Evolutionary conservation across 2,329 filamentous ascomycete species (phyloP), one percentile per base, ranked within the genome.

Genomic region (Arachnomyces sp.): DNA sequence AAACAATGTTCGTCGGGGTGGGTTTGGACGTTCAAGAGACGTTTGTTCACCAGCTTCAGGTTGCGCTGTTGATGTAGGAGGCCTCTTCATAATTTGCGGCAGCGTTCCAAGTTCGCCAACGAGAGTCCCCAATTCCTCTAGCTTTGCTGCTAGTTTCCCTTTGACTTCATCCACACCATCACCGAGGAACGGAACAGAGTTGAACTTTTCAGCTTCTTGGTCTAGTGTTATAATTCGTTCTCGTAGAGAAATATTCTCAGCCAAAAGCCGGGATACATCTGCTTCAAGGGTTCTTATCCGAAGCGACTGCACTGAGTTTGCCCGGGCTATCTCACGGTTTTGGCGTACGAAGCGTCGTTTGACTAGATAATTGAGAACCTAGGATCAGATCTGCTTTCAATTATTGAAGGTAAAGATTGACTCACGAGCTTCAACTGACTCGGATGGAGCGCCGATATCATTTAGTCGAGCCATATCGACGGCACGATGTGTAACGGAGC

Each of bases 281-380:
- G 70, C 67, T 55, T 82, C 78, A 37, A 82, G 68, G 41, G 67
- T 73, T 43, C 78, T 75, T 44, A 82, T 82, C 35, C 77, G 76
- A 36, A 80, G 66, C 3, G 76, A 80, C 56, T 82, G 78, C 40
- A 71, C 72, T 5, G 78, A 81, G 53, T 82, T 82, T 45, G 69
- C 75, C 48, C 75, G 71, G 43, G 78, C 77, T 43, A 82, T 75
- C 55, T 82, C 78, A 50, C 78, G 75, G 55, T 82, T 82, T 56
- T 82, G 78, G 40, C 78, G 66, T 47, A 81, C 68, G 54, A 81
- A 82, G 48, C 77, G 67, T 44, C 78, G 68, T 63, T 80, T 82
- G 39, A 82, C 77, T 80, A 45, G 17, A 16, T 34, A 15, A 29
- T 28, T 9, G 15, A 36, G 31, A 21, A 17, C 12, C 12, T 34